Evolutionary conservation across 2,329 filamentous ascomycete species (phyloP).

Genomic region (Penicillium sp.): DNA sequence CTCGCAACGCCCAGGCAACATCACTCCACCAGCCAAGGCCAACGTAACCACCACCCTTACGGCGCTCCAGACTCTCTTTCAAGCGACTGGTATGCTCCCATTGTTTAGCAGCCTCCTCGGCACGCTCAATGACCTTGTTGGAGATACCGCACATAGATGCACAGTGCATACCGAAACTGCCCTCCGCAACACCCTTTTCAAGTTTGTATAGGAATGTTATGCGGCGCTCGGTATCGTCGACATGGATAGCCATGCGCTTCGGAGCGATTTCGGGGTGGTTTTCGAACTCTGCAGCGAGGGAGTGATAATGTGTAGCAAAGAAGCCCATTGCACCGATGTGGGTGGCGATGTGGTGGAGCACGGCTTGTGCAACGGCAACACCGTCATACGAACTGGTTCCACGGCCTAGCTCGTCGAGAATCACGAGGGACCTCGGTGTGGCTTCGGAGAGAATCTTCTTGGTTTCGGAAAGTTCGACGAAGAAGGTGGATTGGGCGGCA

Average conservation of each 20-base stretch:
- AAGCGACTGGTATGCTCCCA: slow-evolving; percentile 95
- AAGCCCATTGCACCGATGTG: slow-evolving; percentile 93
- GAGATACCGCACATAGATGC: slow-evolving; percentile 97
- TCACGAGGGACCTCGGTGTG: slow-evolving; percentile 89
- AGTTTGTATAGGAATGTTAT: slow-evolving; percentile 97
- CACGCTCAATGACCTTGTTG: slow-evolving; percentile 75
- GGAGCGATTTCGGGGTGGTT: slow-evolving; percentile 83
- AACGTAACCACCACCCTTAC: slow-evolving; percentile 76
- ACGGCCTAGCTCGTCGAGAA: slow-evolving; percentile 92
- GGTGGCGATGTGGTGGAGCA: slow-evolving; percentile 92
- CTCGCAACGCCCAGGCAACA: slow-evolving; percentile 73
- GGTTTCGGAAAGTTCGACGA: slow-evolving; percentile 94
- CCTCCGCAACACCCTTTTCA: slow-evolving; percentile 90
- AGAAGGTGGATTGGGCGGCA: slow-evolving; percentile 95
- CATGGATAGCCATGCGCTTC: slow-evolving; percentile 90
- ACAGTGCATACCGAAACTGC: slow-evolving; percentile 98
- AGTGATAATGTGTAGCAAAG: slow-evolving; percentile 98
- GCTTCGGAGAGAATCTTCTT: slow-evolving; percentile 97
- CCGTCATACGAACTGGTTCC: slow-evolving; percentile 96
- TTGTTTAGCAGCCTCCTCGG: slow-evolving; percentile 82
- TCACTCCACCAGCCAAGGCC: slow-evolving; percentile 87
- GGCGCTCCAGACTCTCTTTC: slow-evolving; percentile 82
- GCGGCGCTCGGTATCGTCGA: slow-evolving; percentile 78
- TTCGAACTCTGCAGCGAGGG: slow-evolving; percentile 85
- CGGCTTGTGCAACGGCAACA: slow-evolving; percentile 92